Evolutionary conservation across 2,329 filamentous ascomycete species (phyloP), one percentile per base, ranked within the genome.

Genomic region (Cladorrhinum sp.): DNA sequence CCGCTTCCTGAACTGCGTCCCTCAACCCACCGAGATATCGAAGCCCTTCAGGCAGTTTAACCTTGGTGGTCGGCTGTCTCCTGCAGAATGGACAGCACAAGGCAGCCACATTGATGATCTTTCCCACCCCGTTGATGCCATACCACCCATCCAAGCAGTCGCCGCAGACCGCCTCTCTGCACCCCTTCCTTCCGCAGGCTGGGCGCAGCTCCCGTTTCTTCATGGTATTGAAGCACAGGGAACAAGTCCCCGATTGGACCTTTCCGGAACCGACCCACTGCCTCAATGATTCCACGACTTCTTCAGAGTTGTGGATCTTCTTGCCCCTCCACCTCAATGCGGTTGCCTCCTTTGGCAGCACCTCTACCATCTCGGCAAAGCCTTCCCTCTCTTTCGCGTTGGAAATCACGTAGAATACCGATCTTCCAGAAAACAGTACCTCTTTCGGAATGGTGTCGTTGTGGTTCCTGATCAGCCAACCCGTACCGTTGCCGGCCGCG

Each of bases 101-200:
- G 0, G 81, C 79, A 0, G 79, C 77, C 0, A 77, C 66, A 62
- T 82, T 82, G 66, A 83, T 74, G 12, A 81, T 71, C 1, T 98
- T 66, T 1, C 80, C 79, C 0, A 72, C 68, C 0, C 49, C 55
- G 65, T 82, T 83, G 60, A 78, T 68, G 0, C 78, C 77, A 60
- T 82, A 82, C 80, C 80, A 83, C 1, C 64, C 67, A 18, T 67
- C 61, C 9, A 74, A 64, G 60, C 80, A 82, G 12, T 61, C 65
- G 4, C 64, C 64, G 66, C 80, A 82, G 56, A 82, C 74, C 4
- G 68, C 66, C 68, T 81, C 76, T 14, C 69, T 55, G 60, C 80
- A 82, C 0, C 77, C 78, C 20, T n/a, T 46, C 2, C 68, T 69
- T 1, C 79, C 78, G 60, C 80, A 83, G 2, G 79, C 77, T 0